phyloP scores from a whole-genome alignment of 202 grass and related monocot species.

The Setaria viridis region DNA sequence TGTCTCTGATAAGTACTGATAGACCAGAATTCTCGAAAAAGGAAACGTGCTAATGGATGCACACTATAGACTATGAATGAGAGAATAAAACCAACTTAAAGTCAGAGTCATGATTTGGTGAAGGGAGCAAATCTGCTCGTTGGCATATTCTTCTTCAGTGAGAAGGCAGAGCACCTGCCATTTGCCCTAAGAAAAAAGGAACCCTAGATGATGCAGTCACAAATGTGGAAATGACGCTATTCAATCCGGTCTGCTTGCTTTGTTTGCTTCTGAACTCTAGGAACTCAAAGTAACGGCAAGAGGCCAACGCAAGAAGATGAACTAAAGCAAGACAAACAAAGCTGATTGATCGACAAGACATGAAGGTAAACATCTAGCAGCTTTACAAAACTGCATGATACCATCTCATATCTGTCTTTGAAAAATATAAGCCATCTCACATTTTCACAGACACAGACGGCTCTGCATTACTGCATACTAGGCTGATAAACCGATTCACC shows the following conservation, averaged over 20 bases:
- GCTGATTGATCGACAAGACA: background rate
- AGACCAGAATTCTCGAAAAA: background rate
- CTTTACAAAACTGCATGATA: background rate
- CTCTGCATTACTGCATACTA: background rate
- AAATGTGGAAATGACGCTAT: background rate
- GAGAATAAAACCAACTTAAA: background rate
- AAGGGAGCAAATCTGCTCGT: slow-evolving; percentile 4
- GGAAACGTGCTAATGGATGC: background rate
- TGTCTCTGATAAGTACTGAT: background rate
- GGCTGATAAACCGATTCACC: background rate
- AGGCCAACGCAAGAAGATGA: slow-evolving; percentile 7
- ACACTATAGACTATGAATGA: background rate
- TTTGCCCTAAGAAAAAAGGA: too few species aligned
- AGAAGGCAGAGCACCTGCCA: background rate
- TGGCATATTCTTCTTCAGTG: background rate
- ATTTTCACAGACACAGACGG: background rate
- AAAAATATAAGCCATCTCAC: background rate
- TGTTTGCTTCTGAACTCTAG: slow-evolving; percentile 22
- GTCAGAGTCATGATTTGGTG: slow-evolving; percentile 1
- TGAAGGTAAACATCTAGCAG: slow-evolving; percentile 21
- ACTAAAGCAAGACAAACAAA: slow-evolving; percentile 30
- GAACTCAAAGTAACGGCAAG: background rate
- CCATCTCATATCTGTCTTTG: background rate
- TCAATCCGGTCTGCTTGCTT: background rate
- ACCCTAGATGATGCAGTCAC: too few species aligned